Evolutionary conservation across 495 filamentous ascomycete species (phyloP), one percentile per base, ranked within the genome.

Genomic region (Neurospora discreta): DNA sequence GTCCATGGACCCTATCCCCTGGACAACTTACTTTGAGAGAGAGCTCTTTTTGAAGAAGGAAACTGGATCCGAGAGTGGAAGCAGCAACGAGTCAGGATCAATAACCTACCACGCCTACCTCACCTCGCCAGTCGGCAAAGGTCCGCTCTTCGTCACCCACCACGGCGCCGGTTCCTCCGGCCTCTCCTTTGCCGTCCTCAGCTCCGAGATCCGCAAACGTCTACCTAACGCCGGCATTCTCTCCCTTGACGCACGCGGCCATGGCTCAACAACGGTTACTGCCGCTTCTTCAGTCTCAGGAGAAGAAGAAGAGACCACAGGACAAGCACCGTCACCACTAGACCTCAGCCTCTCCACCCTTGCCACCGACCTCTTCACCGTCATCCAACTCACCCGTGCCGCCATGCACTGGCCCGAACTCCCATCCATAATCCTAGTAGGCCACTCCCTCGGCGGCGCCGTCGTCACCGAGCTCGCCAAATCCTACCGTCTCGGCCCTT

Each of bases 381-480:
- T 93, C 39, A 83, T 98, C 71, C 78, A 84, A 20, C 83, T 91
- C 70, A 90, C 91, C 0, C 84, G 89, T 71, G 70, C 78, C 10
- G 81, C 85, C 71, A 89, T 95, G 86, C 81, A 80, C 70, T 97
- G 94, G 94, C 77, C 86, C 3, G 82, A 81, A 38, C 77, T 94
- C 2, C 95, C 95, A 3, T 88, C 90, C 58, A 80, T 95, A 15
- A 81, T 98, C 23, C 85, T 98, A 0, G 89, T 99, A 5, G 95
- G 95, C n/a, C 95, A 99, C 82, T 95, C 92, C 65, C 86, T 99
- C 1, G 95, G 95, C 39, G 95, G 96, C n/a, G 94, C 95, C 33
- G 93, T 99, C 2, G 91, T 98, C 23, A 95, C 92, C 4, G 89
- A 98, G 74, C 85, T 95, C 33, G 93, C 94, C 1, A 89, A 23